phyloP scores from a whole-genome alignment of 176 grass and related monocot species.

The Phragmites australis region DNA sequence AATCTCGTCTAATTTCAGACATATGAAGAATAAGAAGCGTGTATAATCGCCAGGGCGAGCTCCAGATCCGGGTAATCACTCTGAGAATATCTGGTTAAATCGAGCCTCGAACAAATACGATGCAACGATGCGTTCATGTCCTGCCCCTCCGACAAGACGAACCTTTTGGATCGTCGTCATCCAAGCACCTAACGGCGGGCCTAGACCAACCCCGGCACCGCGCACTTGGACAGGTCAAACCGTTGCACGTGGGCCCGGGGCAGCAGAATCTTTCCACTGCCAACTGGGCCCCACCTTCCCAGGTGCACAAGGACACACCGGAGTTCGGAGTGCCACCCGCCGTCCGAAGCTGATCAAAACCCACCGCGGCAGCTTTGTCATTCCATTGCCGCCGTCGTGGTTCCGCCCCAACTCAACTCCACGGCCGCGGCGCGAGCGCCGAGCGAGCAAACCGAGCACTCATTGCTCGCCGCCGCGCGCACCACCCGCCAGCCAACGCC shows the following conservation, averaged over 20 bases:
- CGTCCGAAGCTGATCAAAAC: background rate
- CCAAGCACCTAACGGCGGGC: background rate
- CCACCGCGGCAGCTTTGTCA: conserved; percentile 33
- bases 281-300: background rate
- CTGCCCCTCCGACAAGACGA: background rate
- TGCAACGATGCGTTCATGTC: too few species aligned
- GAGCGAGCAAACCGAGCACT: background rate
- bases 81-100: too few species aligned
- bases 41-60: too few species aligned
- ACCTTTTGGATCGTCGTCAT: conserved; percentile 20
- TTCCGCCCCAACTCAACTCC: conserved; percentile 29
- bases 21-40: too few species aligned
- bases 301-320: background rate
- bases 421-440: background rate
- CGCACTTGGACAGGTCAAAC: background rate
- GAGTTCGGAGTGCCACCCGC: background rate
- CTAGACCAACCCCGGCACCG: background rate
- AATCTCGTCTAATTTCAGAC: too few species aligned
- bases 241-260: background rate
- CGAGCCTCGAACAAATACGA: too few species aligned
- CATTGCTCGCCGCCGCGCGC: conserved; percentile 8
- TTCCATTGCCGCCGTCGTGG: conserved; percentile 36
- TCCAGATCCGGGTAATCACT: too few species aligned
- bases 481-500: background rate
- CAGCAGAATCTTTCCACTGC: background rate